These are phyloP conservation scores for Eucommia ulmoides DNA, from an alignment of 257 asterid species.

Conservation along the genomic window DNA sequence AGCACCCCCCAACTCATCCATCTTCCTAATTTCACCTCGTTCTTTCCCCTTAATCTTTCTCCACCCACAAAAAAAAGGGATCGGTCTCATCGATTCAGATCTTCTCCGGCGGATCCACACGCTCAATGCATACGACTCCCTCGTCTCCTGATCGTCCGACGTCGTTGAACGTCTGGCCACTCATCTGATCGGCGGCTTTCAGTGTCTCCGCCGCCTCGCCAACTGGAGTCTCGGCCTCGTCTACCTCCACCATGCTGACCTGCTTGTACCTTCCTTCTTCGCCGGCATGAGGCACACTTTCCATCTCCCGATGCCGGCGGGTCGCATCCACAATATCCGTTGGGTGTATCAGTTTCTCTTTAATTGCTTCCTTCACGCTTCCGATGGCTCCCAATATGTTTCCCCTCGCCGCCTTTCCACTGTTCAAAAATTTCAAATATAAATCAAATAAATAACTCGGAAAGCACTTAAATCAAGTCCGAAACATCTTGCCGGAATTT, in stretches of 20 bases:
- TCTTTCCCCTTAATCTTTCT: no score
- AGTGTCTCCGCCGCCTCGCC: constrained; percentile 22
- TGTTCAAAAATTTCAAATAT: constrained; percentile 1
- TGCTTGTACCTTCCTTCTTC: constrained; percentile 5
- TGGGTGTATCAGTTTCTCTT: constrained; percentile 33
- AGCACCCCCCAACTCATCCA: no score
- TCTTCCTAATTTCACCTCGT: no score
- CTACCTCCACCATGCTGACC: no score
- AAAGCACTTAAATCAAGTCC: neutral
- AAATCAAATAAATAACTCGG: no score
- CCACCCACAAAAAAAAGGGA: no score
- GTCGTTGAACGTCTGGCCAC: no score
- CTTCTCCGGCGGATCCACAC: no score
- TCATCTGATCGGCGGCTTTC: constrained; percentile 33
- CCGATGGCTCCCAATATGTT: constrained; percentile 38
- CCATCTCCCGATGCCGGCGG: neutral
- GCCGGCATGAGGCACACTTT: constrained; percentile 19
- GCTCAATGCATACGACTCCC: no score
- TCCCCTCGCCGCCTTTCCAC: constrained; percentile 10
- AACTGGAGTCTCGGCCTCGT: constrained; percentile 18
- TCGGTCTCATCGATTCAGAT: no score
- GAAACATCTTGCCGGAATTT: no score
- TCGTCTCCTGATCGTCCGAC: no score
- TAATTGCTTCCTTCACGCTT: constrained; percentile 24
- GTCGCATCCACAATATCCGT: constrained; percentile 12